Evolutionary conservation across 768 basidiomycete genomes (phyloP), one percentile per base, ranked within the genome.

Genomic region (Kwoniella mangroviensis): DNA sequence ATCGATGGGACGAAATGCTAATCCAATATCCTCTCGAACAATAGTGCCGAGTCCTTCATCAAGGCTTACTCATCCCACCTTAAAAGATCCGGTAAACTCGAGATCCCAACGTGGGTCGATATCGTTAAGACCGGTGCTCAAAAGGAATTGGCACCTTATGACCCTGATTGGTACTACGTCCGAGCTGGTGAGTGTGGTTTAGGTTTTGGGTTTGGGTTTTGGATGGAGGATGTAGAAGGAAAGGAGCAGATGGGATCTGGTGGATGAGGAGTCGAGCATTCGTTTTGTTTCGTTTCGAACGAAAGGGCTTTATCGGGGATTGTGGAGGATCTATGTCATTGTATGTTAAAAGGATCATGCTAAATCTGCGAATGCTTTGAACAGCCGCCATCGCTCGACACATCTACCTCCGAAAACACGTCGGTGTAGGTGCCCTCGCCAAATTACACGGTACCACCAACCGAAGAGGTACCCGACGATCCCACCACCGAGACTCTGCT

Each of bases 101-200:
- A 99, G 87, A 92, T 98, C 71, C 96, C 96, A 78, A 90, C 89
- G 85, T 98, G 96, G 96, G 96, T 92, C 71, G 96, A 82, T 75
- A 82, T 98, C 79, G 97, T 99, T 84, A 99, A 99, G 88, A 99
- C 97, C 71, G 96, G 93, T 84, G 86, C 91, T 70, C 94, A 87
- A 88, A 98, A 98, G 85, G 97, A 99, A 86, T 92, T 97, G 71
- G 96, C 95, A 64, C 97, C 97, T 65, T 98, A 98, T 86, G 94
- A 98, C 85, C 92, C 93, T 53, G 97, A 99, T 85, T 99, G 97
- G 97, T 99, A 90, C 89, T 99, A 98, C 86, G 88, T 96, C 84
- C 93, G 97, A 81, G 92, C 96, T 86, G 95, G 95, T 97, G 81
- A 83, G 90, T 88, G 41, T 2, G 54, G 40, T 24, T 67, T 59